phyloP scores from a whole-genome alignment of 2,329 filamentous ascomycete genomes.

The Huntiella omanensis region DNA sequence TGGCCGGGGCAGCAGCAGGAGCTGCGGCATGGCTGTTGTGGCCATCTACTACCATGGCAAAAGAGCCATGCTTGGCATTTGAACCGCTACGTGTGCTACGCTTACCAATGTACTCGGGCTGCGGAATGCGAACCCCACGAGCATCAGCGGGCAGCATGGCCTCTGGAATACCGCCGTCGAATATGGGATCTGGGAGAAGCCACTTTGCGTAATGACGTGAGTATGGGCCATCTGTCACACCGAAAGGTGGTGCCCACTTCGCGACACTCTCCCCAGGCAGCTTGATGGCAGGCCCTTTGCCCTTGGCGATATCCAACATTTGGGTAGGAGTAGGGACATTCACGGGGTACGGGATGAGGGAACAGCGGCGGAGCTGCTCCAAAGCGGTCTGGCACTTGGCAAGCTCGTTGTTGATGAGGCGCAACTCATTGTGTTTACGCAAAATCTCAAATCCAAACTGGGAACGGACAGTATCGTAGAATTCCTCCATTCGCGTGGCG shows the following conservation, averaged over 20 bases:
- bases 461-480: conserved; percentile 40
- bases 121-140: conserved; percentile 61
- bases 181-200: conserved; percentile 74
- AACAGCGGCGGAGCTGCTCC: conserved; percentile 82
- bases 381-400: conserved; percentile 87
- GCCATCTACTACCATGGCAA: not conserved
- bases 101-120: conserved; percentile 29
- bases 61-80: conserved; percentile 33
- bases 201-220: conserved; percentile 88
- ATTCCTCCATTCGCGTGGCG: not conserved
- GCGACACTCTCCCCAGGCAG: conserved; percentile 46
- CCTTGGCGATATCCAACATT: conserved; percentile 52
- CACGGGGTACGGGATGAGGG: conserved; percentile 76
- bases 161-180: conserved; percentile 48
- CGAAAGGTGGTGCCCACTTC: conserved; percentile 69
- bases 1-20: conserved; percentile 48
- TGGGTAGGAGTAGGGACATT: conserved; percentile 45
- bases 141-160: conserved; percentile 24
- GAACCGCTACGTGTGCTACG: conserved; percentile 27
- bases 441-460: conserved; percentile 85
- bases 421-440: conserved; percentile 83
- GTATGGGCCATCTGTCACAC: conserved; percentile 81
- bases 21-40: conserved; percentile 26
- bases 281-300: conserved; percentile 52
- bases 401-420: conserved; percentile 86